Conservation (phyloP, 2,329 filamentous ascomycete species). For the Verticillium klebahnii region DNA sequence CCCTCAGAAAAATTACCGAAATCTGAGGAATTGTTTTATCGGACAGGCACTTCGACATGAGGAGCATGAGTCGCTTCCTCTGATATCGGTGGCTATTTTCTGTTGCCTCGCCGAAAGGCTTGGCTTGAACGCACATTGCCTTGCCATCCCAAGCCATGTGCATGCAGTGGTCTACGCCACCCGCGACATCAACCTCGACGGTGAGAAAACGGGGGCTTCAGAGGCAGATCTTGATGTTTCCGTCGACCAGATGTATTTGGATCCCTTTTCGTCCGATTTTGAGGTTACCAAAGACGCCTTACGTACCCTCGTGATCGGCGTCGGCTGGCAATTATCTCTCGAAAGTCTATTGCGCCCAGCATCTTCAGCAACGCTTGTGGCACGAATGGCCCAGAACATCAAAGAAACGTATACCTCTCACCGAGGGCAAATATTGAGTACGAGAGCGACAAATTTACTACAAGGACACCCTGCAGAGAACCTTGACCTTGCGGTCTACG, state of each 20-base stretch:
- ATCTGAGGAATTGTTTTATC: constrained; percentile 82
- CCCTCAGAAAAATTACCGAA: constrained; percentile 65
- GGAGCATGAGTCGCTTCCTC: constrained; percentile 74
- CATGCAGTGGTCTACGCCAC: constrained; percentile 70
- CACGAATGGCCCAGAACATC: constrained; percentile 78
- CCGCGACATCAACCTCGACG: constrained; percentile 57
- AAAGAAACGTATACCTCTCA: constrained; percentile 55
- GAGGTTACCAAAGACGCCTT: constrained; percentile 62
- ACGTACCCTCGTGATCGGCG: constrained; percentile 49
- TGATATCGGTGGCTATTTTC: constrained; percentile 84
- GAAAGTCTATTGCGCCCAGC: constrained; percentile 60
- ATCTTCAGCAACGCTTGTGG: constrained; percentile 60
- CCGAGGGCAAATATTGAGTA: not conserved
- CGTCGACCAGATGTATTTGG: constrained; percentile 67
- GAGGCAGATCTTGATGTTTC: not conserved
- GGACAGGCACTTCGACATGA: constrained; percentile 71
- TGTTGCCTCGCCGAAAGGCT: constrained; percentile 72
- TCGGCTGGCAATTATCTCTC: constrained; percentile 35
- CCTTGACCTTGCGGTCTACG: constrained; percentile 60
- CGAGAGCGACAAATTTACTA: constrained; percentile 20
- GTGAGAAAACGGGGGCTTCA: constrained; percentile 25
- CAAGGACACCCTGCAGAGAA: constrained; percentile 48
- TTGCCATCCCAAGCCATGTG: constrained; percentile 80
- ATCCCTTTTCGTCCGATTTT: constrained; percentile 68
- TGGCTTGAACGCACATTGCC: constrained; percentile 72